Base-by-base conservation (phyloP, 2,329 filamentous ascomycete genomes). In the Aspergillus caelatus region DNA sequence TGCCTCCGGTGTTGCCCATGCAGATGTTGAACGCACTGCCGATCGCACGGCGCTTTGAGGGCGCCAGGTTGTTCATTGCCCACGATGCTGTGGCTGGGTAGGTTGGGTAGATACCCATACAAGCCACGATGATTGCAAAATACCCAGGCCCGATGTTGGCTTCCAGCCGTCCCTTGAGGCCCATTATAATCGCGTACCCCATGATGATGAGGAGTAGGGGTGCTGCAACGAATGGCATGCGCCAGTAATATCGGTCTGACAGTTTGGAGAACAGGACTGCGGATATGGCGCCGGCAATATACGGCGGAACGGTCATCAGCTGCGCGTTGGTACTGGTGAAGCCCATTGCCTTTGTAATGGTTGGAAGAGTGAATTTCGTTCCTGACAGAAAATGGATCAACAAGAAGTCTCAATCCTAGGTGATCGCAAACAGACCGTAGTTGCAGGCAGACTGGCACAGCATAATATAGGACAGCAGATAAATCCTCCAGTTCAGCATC, bases 271-370 rank as follows among this genome's bases (percentile, higher is more conserved):
- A 68, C 26, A 63, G 53, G 32, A 73, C 62, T n/a, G 68, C 68
- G 16, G 71, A 68, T 12, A 73, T 65, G 1, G 70, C 69, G 19
- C 64, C 71, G 8, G 70, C 68, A 11, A 72, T 65, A 39, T 74
- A 73, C 0, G 71, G 71, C 1, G 72, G 72, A 0, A 70, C 68
- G 1, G 70, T 69, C 34, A 63, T 66, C 7, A 79, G 69, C 48
- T 79, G 77, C 10, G 77, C 76, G 6, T 71, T 74, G 0, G 76
- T 74, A 0, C 70, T 68, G 16, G 56, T 70, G 62, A 77, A 79
- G 8, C 77, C 77, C 63, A 79, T 69, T 21, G 74, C 71, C 55
- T 75, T 74, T 46, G 78, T 79, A 21, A 79, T 79, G 3, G 74
- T 75, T 0, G 77, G 77, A 1, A 77, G 67, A n/a, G 76, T 77